Conservation (phyloP, 169 alveolate species). For the Plasmodium reichenowi region DNA sequence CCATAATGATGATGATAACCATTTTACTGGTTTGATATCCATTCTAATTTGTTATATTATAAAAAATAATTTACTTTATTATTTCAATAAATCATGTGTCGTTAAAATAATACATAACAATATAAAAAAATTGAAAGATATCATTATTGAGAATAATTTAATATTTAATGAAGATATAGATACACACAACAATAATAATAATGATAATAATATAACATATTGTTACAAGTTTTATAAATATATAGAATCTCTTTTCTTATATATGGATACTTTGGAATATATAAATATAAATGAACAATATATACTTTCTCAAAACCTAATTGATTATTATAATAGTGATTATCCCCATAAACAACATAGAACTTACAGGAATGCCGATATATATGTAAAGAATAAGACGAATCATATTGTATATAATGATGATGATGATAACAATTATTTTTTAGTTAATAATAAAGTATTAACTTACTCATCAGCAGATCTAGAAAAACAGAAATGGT, state of each 20-base stretch:
- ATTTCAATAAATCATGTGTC: slow-evolving; percentile 1
- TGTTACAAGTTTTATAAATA: background rate
- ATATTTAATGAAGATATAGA: background rate
- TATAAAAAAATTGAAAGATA: background rate
- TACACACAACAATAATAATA: background rate
- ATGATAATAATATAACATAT: background rate
- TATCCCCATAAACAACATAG: background rate
- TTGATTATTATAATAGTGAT: slow-evolving; percentile 9
- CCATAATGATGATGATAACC: too few relatives aligned
- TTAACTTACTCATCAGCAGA: too few relatives aligned
- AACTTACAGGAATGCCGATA: too few relatives aligned
- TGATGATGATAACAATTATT: background rate
- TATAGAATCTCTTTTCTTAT: background rate
- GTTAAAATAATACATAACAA: background rate
- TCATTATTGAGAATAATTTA: background rate
- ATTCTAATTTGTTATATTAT: slow-evolving; percentile 16
- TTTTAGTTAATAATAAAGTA: background rate
- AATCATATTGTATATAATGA: background rate
- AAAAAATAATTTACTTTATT: slow-evolving; percentile 6
- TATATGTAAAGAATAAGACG: background rate
- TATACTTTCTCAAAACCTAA: background rate
- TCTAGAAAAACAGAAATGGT: too few relatives aligned
- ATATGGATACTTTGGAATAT: slow-evolving; percentile 35
- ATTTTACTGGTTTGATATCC: background rate
- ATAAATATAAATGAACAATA: background rate